phyloP scores from a whole-genome alignment of 2,329 filamentous ascomycete genomes.

The Penicillium psychrosexuale region DNA sequence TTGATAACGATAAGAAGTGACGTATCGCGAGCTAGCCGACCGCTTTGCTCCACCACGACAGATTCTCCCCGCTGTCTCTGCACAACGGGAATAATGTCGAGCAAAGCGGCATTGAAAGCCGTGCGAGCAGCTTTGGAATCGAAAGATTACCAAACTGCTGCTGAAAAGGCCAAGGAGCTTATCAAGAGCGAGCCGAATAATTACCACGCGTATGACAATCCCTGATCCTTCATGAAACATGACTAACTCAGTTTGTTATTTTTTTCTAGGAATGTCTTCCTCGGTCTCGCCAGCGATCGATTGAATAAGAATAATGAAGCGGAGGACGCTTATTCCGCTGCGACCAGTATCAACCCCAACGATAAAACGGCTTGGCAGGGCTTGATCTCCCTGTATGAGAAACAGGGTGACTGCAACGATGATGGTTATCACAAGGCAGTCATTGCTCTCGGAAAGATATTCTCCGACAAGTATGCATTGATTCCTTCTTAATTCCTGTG shows the following conservation, averaged over 20 bases:
- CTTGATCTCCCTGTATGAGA: slow-evolving; percentile 79
- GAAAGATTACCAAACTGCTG: slow-evolving; percentile 74
- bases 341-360: slow-evolving; percentile 66
- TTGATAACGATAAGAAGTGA: slow-evolving; percentile 25
- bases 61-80: slow-evolving; percentile 22
- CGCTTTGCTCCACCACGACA: slow-evolving; percentile 16
- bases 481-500: not conserved
- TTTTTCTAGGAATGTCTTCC: slow-evolving; percentile 68
- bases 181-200: slow-evolving; percentile 71
- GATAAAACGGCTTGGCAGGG: slow-evolving; percentile 92
- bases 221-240: not conserved
- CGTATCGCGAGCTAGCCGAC: slow-evolving; percentile 24
- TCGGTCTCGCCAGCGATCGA: slow-evolving; percentile 81
- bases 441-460: slow-evolving; percentile 70
- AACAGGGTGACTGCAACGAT: slow-evolving; percentile 66
- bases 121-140: slow-evolving; percentile 74
- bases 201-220: slow-evolving; percentile 68
- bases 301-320: slow-evolving; percentile 67
- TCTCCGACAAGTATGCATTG: slow-evolving; percentile 57
- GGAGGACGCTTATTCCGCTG: slow-evolving; percentile 71
- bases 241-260: slow-evolving; percentile 11
- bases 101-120: slow-evolving; percentile 75
- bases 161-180: slow-evolving; percentile 65
- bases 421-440: slow-evolving; percentile 71
- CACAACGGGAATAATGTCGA: slow-evolving; percentile 35